Conservation (phyloP, 192 early-diverging fungal species). For the Gamsiella multidivaricata region DNA sequence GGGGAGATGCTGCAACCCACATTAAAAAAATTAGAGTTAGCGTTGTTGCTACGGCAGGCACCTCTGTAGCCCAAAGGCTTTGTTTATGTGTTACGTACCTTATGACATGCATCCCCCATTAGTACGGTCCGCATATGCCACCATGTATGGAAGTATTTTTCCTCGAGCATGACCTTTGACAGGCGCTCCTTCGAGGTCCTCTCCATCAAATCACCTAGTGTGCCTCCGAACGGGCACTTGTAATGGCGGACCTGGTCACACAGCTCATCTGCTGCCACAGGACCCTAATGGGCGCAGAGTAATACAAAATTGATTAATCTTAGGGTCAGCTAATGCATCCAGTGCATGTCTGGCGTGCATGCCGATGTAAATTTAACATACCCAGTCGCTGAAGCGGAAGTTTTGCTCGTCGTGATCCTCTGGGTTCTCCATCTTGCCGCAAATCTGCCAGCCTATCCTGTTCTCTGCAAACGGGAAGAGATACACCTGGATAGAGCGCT, state of each 20-base stretch:
- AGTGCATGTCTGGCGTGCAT: background rate
- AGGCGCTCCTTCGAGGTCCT: conserved; percentile 13
- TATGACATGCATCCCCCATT: conserved; percentile 36
- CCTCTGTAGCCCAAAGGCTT: too few relatives aligned
- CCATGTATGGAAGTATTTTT: conserved; percentile 33
- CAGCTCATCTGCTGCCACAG: conserved; percentile 17
- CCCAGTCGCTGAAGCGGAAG: conserved; percentile 27
- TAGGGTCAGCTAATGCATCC: too few relatives aligned
- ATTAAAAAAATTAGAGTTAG: too few relatives aligned
- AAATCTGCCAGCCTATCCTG: conserved; percentile 16
- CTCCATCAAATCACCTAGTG: conserved; percentile 25
- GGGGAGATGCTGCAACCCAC: conserved; percentile 24
- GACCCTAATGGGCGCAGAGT: conserved; percentile 3
- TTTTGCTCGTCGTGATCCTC: conserved; percentile 24
- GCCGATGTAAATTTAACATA: background rate
- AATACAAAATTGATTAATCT: background rate
- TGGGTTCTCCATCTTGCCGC: conserved; percentile 23
- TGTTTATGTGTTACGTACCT: too few relatives aligned
- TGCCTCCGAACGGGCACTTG: conserved; percentile 24
- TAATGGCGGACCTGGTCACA: conserved; percentile 23
- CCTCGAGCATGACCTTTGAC: conserved; percentile 31
- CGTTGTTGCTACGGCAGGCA: too few relatives aligned
- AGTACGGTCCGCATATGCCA: conserved; percentile 19
- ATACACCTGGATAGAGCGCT: conserved; percentile 23
- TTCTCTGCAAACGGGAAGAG: conserved; percentile 28